Evolutionary conservation across 2,329 filamentous ascomycete genomes (phyloP).

Genomic region (Fusarium veterinarium): DNA sequence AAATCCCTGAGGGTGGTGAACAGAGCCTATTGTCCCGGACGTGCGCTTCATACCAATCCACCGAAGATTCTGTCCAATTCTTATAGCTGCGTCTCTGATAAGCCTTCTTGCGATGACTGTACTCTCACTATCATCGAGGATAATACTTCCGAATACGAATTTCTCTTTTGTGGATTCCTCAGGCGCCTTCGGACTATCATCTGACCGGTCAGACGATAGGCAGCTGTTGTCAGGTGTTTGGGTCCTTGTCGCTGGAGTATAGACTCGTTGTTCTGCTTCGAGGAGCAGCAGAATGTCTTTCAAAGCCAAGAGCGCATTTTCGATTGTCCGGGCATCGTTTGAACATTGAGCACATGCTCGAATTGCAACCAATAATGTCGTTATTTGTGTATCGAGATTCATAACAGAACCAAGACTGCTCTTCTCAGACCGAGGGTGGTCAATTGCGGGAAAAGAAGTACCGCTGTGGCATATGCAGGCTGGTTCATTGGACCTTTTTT

Average conservation of each 20-base stretch:
- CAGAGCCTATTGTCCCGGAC: rapidly evolving
- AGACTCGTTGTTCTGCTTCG: background rate
- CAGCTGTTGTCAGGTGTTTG: background rate
- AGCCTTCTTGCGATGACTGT: background rate
- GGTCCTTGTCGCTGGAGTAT: rapidly evolving
- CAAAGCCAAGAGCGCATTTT: background rate
- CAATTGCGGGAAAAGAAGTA: background rate
- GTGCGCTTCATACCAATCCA: background rate
- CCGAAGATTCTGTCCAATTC: background rate
- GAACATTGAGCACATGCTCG: background rate
- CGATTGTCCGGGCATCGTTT: background rate
- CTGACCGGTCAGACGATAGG: rapidly evolving
- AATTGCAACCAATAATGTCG: background rate
- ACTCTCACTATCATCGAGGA: background rate
- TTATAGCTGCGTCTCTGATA: background rate
- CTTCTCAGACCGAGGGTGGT: rapidly evolving
- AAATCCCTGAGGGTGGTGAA: too few relatives aligned
- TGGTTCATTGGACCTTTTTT: too few relatives aligned
- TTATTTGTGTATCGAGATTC: background rate
- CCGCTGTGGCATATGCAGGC: background rate
- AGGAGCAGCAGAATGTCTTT: background rate
- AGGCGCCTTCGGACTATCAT: rapidly evolving
- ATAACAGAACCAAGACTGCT: background rate
- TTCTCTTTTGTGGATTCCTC: rapidly evolving
- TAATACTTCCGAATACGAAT: background rate